Base-by-base conservation (phyloP, 2,329 filamentous ascomycete species). In the Botrytis fabae region DNA sequence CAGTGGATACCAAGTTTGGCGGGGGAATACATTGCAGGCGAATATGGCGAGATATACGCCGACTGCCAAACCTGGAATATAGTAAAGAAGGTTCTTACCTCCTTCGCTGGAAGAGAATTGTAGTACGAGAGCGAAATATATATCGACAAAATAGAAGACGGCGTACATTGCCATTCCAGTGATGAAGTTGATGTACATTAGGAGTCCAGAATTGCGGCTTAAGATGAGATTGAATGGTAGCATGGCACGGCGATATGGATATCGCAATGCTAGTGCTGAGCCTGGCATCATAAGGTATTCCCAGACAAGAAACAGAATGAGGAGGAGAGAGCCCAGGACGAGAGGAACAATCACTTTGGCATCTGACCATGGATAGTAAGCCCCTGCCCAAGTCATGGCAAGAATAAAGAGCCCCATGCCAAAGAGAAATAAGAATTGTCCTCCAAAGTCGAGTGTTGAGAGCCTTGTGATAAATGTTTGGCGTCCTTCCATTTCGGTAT, bases 111-210 rank as follows among this genome's bases (percentile, higher is more conserved):
- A 42, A 76, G 75, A 80, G 74, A 87, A 87, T 9, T 83, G 85
- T 80, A 88, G 82, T 0, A 92, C 90, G 25, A 91, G 81, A 2
- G 88, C 87, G 79, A 92, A 92, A 80, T 92, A 93, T 28, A 92
- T 85, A 25, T 88, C 88, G 76, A 91, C 88, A 76, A 92, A 93
- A 80, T 92, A 93, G 75, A 92, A 87, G 1, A 90, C 87, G 20
- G 86, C 83, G 79, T 85, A 86, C 75, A 85, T 80, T 0, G 82
- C 72, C 77, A 78, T 78, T 6, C 90, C 90, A 0, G 86, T 86
- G 5, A 86, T 84, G 77, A 90, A 88, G 75, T 90, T 89, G 75
- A 91, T 85, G 73, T 87, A 86, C 74, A 89, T 86, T n/a, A 92
- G 80, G n/a, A 92, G 82, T 0, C 85, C 83, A 1, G 89, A 86